phyloP scores from a whole-genome alignment of 192 early-diverging fungal species.

The Backusella tuberculispora region DNA sequence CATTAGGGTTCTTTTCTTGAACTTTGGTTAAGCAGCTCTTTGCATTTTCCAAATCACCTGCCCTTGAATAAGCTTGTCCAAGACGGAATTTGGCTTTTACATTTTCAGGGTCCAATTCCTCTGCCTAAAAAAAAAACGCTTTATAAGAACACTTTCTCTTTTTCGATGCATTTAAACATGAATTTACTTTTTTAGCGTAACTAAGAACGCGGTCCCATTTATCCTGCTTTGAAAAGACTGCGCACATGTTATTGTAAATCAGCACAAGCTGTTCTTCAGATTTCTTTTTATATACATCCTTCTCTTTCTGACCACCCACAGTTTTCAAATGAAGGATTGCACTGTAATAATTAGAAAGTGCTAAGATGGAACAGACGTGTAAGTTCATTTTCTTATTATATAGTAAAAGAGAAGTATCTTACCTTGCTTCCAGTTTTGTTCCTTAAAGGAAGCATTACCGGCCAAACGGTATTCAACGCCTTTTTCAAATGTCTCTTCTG shows the following conservation, averaged over 20 bases:
- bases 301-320: conserved; percentile 28
- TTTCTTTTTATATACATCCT: conserved; percentile 16
- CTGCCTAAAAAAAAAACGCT: conserved; percentile 2
- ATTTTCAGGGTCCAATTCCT: conserved; percentile 23
- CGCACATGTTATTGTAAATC: conserved; percentile 40
- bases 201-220: conserved; percentile 26
- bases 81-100: conserved; percentile 30
- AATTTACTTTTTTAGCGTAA: conserved; percentile 17
- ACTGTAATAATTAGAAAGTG: conserved; percentile 26
- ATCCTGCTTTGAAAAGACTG: conserved; percentile 23
- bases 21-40: conserved; percentile 8
- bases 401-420: not conserved
- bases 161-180: not conserved
- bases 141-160: not conserved
- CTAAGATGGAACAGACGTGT: not conserved
- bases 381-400: not conserved
- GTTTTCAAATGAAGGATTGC: conserved; percentile 31
- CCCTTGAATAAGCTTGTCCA: conserved; percentile 28
- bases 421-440: conserved; percentile 33
- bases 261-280: conserved; percentile 26
- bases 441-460: conserved; percentile 28
- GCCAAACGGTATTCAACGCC: conserved; percentile 27
- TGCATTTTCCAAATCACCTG: conserved; percentile 15
- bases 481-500: conserved; percentile 29
- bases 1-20: conserved; percentile 16